Base-by-base conservation (phyloP, 176 grass and related monocot species). In the Phoenix roebelenii region DNA sequence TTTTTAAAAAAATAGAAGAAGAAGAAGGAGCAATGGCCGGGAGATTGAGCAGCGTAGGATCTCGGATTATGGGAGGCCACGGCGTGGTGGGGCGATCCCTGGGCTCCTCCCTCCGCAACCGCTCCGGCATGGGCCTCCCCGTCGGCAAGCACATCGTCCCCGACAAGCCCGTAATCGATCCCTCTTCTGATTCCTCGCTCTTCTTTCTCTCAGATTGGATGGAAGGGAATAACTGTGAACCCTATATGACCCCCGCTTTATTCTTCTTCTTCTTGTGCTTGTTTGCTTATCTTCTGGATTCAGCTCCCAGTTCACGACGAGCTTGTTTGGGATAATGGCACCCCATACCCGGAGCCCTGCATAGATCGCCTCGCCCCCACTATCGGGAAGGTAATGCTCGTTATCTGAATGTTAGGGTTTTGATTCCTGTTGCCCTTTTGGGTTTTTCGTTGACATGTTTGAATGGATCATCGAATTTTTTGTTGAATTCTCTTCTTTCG, bases 321-420 rank as follows among this genome's bases (percentile, higher is more conserved):
- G 67, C 74, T 98, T 39, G 5, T 98, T 14, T 98, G 94, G 88
- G 94, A 98, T 67, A 93, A 98, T 63, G 94, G 94, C 25, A 98
- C 88, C 57, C 76, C 88, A 22, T 93, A 73, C 70, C 85, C 88
- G 7, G 94, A 98, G 61, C 94, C 94, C 48, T 93, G 94, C 79
- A 22, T 98, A 54, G 94, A 98, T 73, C 88, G 94, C 60, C 69
- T 98, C 18, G 84, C 94, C 49, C 88, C 94, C 16, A 77, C 79
- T 59, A 89, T 98, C 66, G 94, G 94, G 58, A 89, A 92, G 94
- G 94, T 98, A 16, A 28, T 35, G 32, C 32, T 35, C 0, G 32
- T 35, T 35, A 35, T 35, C 9, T 7, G 6, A 35, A 1, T 35
- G 9, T 35, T 9, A 35, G 32, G 32, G 7, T 35, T 32, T 35